These are phyloP conservation scores for Chaetomium tenue DNA, from an alignment of 495 filamentous ascomycete species.

Conservation along the genomic window DNA sequence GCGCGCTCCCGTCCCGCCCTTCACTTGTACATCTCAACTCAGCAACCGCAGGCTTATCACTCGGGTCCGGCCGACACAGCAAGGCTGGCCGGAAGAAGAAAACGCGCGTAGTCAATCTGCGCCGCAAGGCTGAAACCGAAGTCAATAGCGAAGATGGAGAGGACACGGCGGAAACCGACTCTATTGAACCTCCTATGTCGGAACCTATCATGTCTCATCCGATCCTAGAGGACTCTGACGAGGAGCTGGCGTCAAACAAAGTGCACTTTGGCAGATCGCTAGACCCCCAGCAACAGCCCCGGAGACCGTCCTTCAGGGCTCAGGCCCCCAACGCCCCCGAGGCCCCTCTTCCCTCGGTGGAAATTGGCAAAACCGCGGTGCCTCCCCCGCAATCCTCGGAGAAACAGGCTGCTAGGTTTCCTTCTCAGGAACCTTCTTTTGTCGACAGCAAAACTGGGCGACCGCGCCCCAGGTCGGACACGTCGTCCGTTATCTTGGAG, in stretches of 20 bases:
- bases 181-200: slow-evolving; percentile 45
- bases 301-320: slow-evolving; percentile 34
- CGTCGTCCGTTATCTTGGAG: slow-evolving; percentile 64
- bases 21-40: slow-evolving; percentile 50
- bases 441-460: slow-evolving; percentile 23
- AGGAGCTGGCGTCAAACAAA: slow-evolving; percentile 48
- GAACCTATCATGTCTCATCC: slow-evolving; percentile 47
- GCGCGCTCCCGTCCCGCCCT: slow-evolving; percentile 46
- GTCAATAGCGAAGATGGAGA: slow-evolving; percentile 49
- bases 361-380: slow-evolving; percentile 3
- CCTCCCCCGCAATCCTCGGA: not conserved
- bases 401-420: not conserved
- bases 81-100: slow-evolving; percentile 79
- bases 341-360: slow-evolving; percentile 15
- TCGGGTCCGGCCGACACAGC: slow-evolving; percentile 63
- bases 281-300: slow-evolving; percentile 29
- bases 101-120: slow-evolving; percentile 89
- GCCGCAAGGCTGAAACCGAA: slow-evolving; percentile 60
- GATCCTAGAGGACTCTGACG: slow-evolving; percentile 55
- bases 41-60: slow-evolving; percentile 58
- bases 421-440: not conserved
- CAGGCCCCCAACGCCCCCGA: slow-evolving; percentile 30
- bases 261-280: slow-evolving; percentile 40
- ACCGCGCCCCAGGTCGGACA: slow-evolving; percentile 35
- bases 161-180: slow-evolving; percentile 39